Evolutionary conservation across 2,329 filamentous ascomycete species (phyloP).

Genomic region (Neospermospora avenae): DNA sequence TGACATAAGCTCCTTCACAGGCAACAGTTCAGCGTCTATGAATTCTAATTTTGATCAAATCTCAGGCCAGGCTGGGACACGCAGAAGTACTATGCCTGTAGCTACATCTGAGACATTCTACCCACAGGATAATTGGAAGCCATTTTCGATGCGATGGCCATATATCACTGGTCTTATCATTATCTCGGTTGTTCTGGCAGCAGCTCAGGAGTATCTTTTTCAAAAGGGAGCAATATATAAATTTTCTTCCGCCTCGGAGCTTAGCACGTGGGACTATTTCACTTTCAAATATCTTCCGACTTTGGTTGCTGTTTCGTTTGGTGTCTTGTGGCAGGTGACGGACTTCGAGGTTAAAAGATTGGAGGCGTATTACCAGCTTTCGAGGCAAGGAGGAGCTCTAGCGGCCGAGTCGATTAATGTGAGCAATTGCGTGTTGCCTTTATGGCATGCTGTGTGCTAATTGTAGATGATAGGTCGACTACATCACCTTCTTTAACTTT

Average conservation of each 20-base stretch:
- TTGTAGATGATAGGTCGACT: constrained; percentile 36
- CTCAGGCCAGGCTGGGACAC: constrained; percentile 23
- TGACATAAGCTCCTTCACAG: constrained; percentile 31
- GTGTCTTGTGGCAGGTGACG: constrained; percentile 63
- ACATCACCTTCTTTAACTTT: constrained; percentile 66
- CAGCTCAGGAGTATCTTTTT: constrained; percentile 53
- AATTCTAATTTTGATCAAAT: constrained; percentile 25
- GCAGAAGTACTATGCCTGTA: constrained; percentile 28
- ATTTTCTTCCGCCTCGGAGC: constrained; percentile 49
- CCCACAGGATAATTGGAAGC: constrained; percentile 64
- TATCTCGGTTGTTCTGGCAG: constrained; percentile 51
- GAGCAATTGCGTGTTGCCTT: background rate
- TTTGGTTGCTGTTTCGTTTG: constrained; percentile 57
- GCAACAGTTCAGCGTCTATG: constrained; percentile 16
- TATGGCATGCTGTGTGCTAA: background rate
- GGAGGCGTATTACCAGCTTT: constrained; percentile 65
- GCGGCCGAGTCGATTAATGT: constrained; percentile 68
- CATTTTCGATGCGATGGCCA: constrained; percentile 60
- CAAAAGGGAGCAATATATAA: constrained; percentile 41
- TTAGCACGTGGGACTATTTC: constrained; percentile 54
- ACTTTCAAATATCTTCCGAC: constrained; percentile 62
- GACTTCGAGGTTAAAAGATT: constrained; percentile 65
- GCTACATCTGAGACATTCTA: constrained; percentile 52
- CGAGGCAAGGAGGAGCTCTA: constrained; percentile 55
- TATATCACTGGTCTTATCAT: constrained; percentile 54